phyloP scores from a whole-genome alignment of 306 rosid species.

The Begonia fuchsioides region DNA sequence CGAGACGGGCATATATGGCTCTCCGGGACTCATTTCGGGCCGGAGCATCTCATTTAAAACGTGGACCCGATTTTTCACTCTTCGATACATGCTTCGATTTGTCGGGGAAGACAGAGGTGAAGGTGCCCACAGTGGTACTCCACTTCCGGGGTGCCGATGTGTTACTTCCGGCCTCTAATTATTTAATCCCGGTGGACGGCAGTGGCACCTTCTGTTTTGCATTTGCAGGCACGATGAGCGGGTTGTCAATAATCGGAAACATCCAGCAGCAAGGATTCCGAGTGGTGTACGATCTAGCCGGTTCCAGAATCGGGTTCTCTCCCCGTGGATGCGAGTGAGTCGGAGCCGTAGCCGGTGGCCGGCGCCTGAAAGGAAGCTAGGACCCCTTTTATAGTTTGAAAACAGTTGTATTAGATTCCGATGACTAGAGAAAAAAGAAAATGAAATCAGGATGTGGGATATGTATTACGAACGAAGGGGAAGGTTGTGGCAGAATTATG shows the following conservation, averaged over 20 bases:
- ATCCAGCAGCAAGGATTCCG: conserved; percentile 69
- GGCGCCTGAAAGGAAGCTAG: too few relatives aligned
- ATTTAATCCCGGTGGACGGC: conserved; percentile 50
- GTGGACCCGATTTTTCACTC: conserved; percentile 40
- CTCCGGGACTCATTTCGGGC: conserved; percentile 32
- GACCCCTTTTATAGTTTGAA: too few relatives aligned
- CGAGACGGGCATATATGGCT: conserved; percentile 35
- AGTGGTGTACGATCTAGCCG: conserved; percentile 35
- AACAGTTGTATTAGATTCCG: too few relatives aligned
- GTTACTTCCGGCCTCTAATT: conserved; percentile 44
- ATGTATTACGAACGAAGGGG: too few relatives aligned
- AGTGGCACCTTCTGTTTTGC: conserved; percentile 58
- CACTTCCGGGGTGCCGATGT: conserved; percentile 49
- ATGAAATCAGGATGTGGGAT: too few relatives aligned
- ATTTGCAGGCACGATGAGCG: conserved; percentile 41
- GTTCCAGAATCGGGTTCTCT: conserved; percentile 52
- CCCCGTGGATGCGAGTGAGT: conserved; percentile 44
- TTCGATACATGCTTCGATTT: conserved; percentile 52
- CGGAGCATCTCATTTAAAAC: conserved; percentile 32
- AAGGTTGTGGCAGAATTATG: too few relatives aligned
- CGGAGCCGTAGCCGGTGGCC: too few relatives aligned
- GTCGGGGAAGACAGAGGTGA: conserved; percentile 36
- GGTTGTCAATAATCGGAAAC: conserved; percentile 48
- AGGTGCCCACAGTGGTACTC: conserved; percentile 49
- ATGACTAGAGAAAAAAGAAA: too few relatives aligned